Base-by-base conservation (phyloP, 805 yeast species). In the Candida insectorum region DNA sequence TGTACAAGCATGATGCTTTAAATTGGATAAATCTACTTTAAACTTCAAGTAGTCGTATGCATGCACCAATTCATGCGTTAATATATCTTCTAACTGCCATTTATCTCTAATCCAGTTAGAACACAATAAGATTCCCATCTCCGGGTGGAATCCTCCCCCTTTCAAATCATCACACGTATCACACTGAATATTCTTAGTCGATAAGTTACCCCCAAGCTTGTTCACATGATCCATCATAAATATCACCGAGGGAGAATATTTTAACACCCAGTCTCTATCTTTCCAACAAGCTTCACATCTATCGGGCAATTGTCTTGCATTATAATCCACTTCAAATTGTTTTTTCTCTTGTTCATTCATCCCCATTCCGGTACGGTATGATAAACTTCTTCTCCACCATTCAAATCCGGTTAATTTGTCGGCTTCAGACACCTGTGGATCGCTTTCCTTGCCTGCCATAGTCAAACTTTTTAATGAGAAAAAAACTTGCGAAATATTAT, bases 1-100 rank as follows among this genome's bases (percentile, higher is more conserved):
- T 1, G 97, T 81, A 57, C 98, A 93, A 1, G 98, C 98, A 54
- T 91, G 97, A 53, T 93, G 98, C 50, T 78, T 76, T 52, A 93
- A 64, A 57, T 91, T 77, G 36, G 71, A 51, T 83, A 96, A 84
- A 57, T 93, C 86, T 2, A 93, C 88, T 34, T 86, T 68, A 67
- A 93, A 93, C 56, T 87, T 82, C 44, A 85, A 66, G 51, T 88
- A 81, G 60, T 93, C 98, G 58, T 86, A 93, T 41, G 88, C 93
- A 58, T 93, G 98, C 21, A 93, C 79, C 56, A 93, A 68, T 54
- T 93, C 98, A 54, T 93, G 98, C 2, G 97, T 73, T 42, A 93
- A 61, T 0, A 95, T 85, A 51, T 93, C 97, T 53, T 91, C 97
- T 37, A 88, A 59, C 48, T 86, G 94, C 73, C 82, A 78, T 52